Evolutionary conservation across 2,329 filamentous ascomycete genomes (phyloP).

Genomic region (Alternaria solani): DNA sequence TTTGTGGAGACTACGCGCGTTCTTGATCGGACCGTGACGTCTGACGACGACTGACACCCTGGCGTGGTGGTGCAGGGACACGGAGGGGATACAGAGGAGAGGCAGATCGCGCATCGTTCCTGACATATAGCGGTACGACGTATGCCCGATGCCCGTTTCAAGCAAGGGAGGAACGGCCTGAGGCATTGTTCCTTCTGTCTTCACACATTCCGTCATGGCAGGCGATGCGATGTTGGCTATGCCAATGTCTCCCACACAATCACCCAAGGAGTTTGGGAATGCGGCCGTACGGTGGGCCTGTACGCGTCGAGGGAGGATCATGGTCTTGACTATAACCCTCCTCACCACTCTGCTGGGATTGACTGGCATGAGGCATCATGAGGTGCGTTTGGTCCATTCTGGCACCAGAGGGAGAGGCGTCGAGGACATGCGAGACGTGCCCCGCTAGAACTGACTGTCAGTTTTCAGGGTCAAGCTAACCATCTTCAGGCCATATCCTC

Average conservation of each 20-base stretch:
- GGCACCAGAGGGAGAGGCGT: background rate
- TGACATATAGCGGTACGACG: background rate
- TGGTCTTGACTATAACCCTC: conserved; percentile 31
- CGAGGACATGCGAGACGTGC: background rate
- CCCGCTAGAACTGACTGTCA: background rate
- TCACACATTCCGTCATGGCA: conserved; percentile 22
- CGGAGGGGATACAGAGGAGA: background rate
- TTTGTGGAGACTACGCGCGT: conserved; percentile 15
- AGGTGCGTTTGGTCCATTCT: conserved; percentile 24
- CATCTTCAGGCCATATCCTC: conserved; percentile 33
- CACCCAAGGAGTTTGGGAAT: conserved; percentile 32
- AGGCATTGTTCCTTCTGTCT: background rate
- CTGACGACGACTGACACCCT: conserved; percentile 8
- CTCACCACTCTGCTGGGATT: conserved; percentile 32
- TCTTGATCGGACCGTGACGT: conserved; percentile 15
- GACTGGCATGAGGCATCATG: conserved; percentile 25
- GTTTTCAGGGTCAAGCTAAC: conserved; percentile 7
- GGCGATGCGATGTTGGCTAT: conserved; percentile 35
- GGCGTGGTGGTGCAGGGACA: background rate
- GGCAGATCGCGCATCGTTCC: background rate
- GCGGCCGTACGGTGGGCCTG: conserved; percentile 43
- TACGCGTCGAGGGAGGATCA: conserved; percentile 40
- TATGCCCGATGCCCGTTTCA: background rate
- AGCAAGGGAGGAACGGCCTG: background rate
- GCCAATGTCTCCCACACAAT: conserved; percentile 37